Evolutionary conservation across 2,329 filamentous ascomycete species (phyloP).

Genomic region (Paraphaeosphaeria minitans): DNA sequence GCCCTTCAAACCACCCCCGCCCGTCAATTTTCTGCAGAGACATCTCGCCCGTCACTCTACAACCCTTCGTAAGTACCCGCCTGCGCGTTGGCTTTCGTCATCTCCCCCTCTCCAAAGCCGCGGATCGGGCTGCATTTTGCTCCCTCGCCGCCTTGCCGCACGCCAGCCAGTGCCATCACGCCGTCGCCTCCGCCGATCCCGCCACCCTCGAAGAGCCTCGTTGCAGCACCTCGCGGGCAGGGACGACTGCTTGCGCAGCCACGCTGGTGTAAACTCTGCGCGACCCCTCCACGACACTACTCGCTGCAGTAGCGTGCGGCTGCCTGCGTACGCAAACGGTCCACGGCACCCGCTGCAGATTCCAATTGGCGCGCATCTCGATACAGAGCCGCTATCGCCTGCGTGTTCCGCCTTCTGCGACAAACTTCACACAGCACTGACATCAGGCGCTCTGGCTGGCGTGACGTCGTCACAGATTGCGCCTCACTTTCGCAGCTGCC

Average conservation of each 20-base stretch:
- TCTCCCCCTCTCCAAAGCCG: slow-evolving; percentile 27
- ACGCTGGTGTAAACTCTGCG: slow-evolving; percentile 20
- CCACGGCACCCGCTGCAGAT: slow-evolving; percentile 15
- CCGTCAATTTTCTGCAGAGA: slow-evolving; percentile 20
- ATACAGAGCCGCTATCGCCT: slow-evolving; percentile 7
- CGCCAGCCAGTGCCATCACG: slow-evolving; percentile 27
- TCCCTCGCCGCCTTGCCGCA: slow-evolving; percentile 28
- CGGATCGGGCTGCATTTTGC: slow-evolving; percentile 34
- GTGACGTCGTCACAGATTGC: slow-evolving; percentile 16
- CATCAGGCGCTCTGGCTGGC: slow-evolving; percentile 5
- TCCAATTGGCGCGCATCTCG: slow-evolving; percentile 6
- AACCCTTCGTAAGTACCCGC: slow-evolving; percentile 38
- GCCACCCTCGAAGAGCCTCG: slow-evolving; percentile 16
- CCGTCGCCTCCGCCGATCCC: slow-evolving; percentile 18
- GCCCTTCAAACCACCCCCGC: slow-evolving; percentile 21
- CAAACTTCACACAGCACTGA: slow-evolving; percentile 7
- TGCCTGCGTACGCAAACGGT: slow-evolving; percentile 27
- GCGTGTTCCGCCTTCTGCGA: slow-evolving; percentile 11
- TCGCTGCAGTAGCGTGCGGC: slow-evolving; percentile 20
- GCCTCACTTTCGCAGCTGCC: slow-evolving; percentile 17
- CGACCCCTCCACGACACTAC: slow-evolving; percentile 36
- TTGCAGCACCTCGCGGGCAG: neutral
- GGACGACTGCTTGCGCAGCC: neutral
- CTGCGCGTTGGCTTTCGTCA: slow-evolving; percentile 30
- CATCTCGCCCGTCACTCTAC: slow-evolving; percentile 17